These are phyloP conservation scores for Platismatia glauca DNA, from an alignment of 495 filamentous ascomycete genomes.

Conservation along the genomic window DNA sequence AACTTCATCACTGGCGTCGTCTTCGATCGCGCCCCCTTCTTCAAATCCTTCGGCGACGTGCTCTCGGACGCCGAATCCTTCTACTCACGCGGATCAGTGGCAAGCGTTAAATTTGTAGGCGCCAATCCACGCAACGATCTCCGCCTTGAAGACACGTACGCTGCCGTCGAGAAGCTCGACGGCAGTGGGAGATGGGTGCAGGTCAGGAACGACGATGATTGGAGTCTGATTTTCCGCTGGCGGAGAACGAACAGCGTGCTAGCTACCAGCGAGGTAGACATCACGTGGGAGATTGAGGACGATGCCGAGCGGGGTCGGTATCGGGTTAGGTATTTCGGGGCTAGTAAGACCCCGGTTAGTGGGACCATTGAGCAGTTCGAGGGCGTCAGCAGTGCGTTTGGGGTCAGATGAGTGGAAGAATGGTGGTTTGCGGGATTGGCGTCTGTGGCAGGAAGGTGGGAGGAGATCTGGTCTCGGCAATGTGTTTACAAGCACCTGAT, in stretches of 20 bases:
- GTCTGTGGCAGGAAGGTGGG: background rate
- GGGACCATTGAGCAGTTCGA: slow-evolving; percentile 47
- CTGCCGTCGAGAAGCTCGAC: slow-evolving; percentile 60
- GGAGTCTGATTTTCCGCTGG: slow-evolving; percentile 76
- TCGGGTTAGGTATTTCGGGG: slow-evolving; percentile 77
- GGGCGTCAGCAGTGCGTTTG: slow-evolving; percentile 51
- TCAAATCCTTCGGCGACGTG: slow-evolving; percentile 71
- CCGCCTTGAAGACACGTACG: slow-evolving; percentile 67
- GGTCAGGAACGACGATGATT: slow-evolving; percentile 68
- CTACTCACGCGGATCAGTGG: slow-evolving; percentile 48
- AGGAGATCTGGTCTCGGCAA: background rate
- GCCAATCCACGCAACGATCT: slow-evolving; percentile 89
- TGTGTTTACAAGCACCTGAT: background rate
- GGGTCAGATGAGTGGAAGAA: slow-evolving; percentile 25
- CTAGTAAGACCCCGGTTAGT: slow-evolving; percentile 69
- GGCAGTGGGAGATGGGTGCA: slow-evolving; percentile 48
- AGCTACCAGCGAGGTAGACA: slow-evolving; percentile 68
- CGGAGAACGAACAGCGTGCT: slow-evolving; percentile 59
- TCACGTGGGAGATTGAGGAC: slow-evolving; percentile 72
- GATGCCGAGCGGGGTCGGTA: slow-evolving; percentile 58
- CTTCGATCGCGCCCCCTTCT: slow-evolving; percentile 59
- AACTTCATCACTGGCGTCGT: slow-evolving; percentile 76
- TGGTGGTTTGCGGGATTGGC: background rate
- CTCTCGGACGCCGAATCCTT: slow-evolving; percentile 40
- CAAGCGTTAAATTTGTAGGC: slow-evolving; percentile 67